phyloP scores from a whole-genome alignment of 768 basidiomycete genomes.

The Cystoderma amianthinum region DNA sequence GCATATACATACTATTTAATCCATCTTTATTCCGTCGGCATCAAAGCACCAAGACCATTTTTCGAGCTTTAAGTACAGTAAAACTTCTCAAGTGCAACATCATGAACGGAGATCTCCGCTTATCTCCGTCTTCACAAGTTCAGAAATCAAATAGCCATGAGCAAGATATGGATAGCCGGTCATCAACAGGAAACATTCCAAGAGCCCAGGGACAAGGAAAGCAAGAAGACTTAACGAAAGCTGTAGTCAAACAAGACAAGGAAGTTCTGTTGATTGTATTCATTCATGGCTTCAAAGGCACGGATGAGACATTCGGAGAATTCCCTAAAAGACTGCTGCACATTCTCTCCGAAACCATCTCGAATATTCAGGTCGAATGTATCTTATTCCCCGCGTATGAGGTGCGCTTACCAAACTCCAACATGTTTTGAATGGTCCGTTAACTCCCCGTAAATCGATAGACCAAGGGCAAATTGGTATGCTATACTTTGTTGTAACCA shows the following conservation, averaged over 20 bases:
- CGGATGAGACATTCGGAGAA: conserved; percentile 62
- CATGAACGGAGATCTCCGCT: no score
- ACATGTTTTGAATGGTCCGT: conserved; percentile 2
- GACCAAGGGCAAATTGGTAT: conserved; percentile 88
- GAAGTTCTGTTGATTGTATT: conserved; percentile 66
- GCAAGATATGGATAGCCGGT: no score
- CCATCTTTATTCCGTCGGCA: no score
- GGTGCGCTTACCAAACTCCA: conserved; percentile 31
- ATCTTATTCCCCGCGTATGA: conserved; percentile 89
- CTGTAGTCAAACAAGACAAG: conserved; percentile 13
- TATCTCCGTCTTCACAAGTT: no score
- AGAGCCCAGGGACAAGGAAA: no score
- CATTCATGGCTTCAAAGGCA: conserved; percentile 68
- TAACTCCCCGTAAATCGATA: conserved; percentile 17
- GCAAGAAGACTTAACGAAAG: no score
- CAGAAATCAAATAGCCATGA: no score
- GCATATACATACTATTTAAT: no score
- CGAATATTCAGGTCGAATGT: conserved; percentile 54
- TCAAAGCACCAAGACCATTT: no score
- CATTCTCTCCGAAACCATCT: conserved; percentile 59
- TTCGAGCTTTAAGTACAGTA: no score
- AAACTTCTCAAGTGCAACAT: no score
- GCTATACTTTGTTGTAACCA: conserved; percentile 14
- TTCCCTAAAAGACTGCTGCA: conserved; percentile 82
- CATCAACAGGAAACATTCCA: no score